Evolutionary conservation across 371 early-diverging fungal species (phyloP), one percentile per base, ranked within the genome.

Genomic region (Catenaria anguillulae): DNA sequence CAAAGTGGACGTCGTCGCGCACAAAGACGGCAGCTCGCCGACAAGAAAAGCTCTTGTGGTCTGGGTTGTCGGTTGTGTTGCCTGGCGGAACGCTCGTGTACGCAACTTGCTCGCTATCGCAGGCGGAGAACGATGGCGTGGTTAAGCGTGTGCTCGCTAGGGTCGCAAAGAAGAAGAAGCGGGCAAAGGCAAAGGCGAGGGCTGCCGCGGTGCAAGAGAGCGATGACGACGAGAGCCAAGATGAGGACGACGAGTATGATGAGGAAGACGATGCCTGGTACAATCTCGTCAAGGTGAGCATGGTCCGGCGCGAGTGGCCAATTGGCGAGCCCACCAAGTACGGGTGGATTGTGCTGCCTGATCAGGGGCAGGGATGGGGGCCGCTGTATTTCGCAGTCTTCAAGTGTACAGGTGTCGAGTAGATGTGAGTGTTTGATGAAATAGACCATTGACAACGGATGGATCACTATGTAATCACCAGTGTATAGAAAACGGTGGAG

Each of bases 121-220:
- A 76, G 13, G 66, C 72, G 33, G 89, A 88, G 62, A 88, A 88
- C 62, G 89, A 88, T 66, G 77, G 70, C 35, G 84, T 88, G 2
- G 75, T 86, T 0, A 70, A 73, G 37, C 69, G 71, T 34, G 71
- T 76, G 56, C 60, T 78, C 36, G 68, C 68, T 33, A 21, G 46
- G 46, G 24, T 46, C 24, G 46, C 46, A 10, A 46, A 46, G 46
- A 46, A 21, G 46, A 21, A 24, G 8, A 46, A 46, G 46, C 46
- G 46, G n/a, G 8, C n/a, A 5, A 46, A 46, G 24, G 23, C 17
- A 10, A 6, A 21, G n/a, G n/a, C 19, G 46, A 21, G 46, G 23
- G n/a, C n/a, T n/a, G 46, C n/a, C n/a, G n/a, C 2, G n/a, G 37
- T 13, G 37, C 8, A 37, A 8, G 46, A 46, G 46, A 24, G 24